Percentiles rank a stretch among this genome's conserved stretches.
These are phyloP conservation scores for Cochlearia excelsa DNA, from an alignment of 345 rosid species.

Conservation along the genomic window DNA sequence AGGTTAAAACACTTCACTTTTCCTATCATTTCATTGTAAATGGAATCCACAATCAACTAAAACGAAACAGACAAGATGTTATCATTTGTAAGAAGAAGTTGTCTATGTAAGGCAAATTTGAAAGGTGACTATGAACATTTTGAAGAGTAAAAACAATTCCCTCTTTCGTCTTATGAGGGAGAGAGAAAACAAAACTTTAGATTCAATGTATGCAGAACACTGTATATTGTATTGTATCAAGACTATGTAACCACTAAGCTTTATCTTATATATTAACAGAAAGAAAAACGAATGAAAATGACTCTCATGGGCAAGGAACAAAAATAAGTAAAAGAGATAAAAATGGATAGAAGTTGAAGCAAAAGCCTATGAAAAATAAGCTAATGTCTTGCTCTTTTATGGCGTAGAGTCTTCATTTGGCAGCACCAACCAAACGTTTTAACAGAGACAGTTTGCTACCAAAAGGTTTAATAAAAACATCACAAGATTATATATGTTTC, in stretches of 20 bases:
- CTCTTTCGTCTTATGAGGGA: constrained; percentile 14
- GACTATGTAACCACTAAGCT: constrained; percentile 26
- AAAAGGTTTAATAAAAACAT: not conserved
- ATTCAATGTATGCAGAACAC: constrained; percentile 21
- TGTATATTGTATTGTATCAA: constrained; percentile 12
- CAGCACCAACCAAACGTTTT: constrained; percentile 21
- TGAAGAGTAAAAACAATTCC: constrained; percentile 7
- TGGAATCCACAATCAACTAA: constrained; percentile 27
- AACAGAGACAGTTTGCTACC: constrained; percentile 17
- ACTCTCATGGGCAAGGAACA: constrained; percentile 15
- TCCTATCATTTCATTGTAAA: constrained; percentile 21
- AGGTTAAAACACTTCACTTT: constrained; percentile 14
- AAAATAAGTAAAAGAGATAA: constrained; percentile 20
- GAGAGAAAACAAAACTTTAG: not conserved
- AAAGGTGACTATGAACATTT: constrained; percentile 19
- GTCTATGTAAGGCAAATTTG: constrained; percentile 30
- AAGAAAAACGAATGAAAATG: constrained; percentile 20
- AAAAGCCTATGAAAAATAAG: constrained; percentile 18
- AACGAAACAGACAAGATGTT: constrained; percentile 32
- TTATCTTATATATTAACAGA: constrained; percentile 19
- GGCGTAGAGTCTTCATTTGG: constrained; percentile 19
- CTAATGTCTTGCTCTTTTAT: constrained; percentile 22
- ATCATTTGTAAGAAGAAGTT: constrained; percentile 23
- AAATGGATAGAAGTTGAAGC: constrained; percentile 28
- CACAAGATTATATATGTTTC: constrained; percentile 10